Evolutionary conservation across 1,139 yeast species (phyloP).

Genomic region (Geotrichum fermentans): DNA sequence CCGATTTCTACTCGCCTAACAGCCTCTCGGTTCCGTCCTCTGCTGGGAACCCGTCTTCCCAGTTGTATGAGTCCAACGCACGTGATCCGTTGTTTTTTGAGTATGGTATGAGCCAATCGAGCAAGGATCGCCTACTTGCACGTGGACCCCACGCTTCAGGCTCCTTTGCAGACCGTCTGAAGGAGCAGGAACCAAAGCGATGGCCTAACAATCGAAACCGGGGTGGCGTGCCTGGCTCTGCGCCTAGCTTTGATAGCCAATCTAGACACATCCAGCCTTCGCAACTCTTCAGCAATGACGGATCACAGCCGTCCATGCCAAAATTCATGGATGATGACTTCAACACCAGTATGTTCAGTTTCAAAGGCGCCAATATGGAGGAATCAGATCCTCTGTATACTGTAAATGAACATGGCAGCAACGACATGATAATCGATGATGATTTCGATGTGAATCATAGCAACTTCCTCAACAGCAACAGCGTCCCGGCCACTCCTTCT

Average conservation of each 20-base stretch:
- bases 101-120: not conserved
- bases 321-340: conserved; percentile 4
- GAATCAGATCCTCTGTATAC: not conserved
- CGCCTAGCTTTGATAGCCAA: not conserved
- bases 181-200: conserved; percentile 1
- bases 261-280: conserved; percentile 14
- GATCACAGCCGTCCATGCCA: not conserved
- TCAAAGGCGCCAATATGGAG: not conserved
- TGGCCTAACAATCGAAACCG: not conserved
- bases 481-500: conserved; percentile 6
- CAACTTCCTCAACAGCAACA: conserved; percentile 4
- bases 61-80: conserved; percentile 6
- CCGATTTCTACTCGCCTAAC: conserved; percentile 18
- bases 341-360: not conserved
- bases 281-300: conserved; percentile 6
- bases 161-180: conserved; percentile 7
- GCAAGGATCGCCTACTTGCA: conserved; percentile 2
- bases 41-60: not conserved
- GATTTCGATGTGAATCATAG: not conserved
- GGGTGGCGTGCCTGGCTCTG: not conserved
- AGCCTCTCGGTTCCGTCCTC: conserved; percentile 4
- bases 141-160: conserved; percentile 8
- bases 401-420: conserved; percentile 1
- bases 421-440: conserved; percentile 1
- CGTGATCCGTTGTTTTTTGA: conserved; percentile 13